Evolutionary conservation across 2,329 filamentous ascomycete genomes (phyloP).

Genomic region (Exophiala alcalophila): DNA sequence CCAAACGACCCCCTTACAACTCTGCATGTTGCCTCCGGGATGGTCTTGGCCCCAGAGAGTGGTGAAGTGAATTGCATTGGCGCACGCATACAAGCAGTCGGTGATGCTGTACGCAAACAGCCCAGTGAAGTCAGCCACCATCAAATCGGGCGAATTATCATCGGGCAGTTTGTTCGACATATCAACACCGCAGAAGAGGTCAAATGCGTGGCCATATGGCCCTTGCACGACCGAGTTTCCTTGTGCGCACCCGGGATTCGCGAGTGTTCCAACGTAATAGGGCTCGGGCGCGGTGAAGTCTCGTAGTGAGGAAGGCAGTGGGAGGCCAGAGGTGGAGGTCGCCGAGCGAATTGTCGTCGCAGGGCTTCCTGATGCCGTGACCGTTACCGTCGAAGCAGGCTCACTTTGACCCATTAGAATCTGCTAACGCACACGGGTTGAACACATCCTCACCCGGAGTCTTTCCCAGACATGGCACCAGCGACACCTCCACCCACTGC

Average conservation of each 20-base stretch:
- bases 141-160: slow-evolving; percentile 8
- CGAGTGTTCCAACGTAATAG: slow-evolving; percentile 13
- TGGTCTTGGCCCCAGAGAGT: slow-evolving; percentile 2
- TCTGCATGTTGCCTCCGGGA: slow-evolving; percentile 4
- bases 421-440: no score
- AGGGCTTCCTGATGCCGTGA: slow-evolving; percentile 6
- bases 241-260: slow-evolving; percentile 15
- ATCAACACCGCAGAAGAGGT: slow-evolving; percentile 19
- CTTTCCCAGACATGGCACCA: slow-evolving; percentile 17
- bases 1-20: slow-evolving; percentile 22
- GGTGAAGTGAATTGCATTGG: slow-evolving; percentile 12
- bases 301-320: slow-evolving; percentile 16
- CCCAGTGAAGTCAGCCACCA: slow-evolving; percentile 15
- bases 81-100: slow-evolving; percentile 23
- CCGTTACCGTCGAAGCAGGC: slow-evolving; percentile 8
- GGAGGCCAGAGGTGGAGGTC: slow-evolving; percentile 8
- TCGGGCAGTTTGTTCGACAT: slow-evolving; percentile 10
- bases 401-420: no score
- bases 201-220: slow-evolving; percentile 10
- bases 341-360: neutral
- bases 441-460: slow-evolving; percentile 5
- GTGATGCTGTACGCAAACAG: slow-evolving; percentile 21
- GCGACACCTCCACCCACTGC: slow-evolving; percentile 23
- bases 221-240: slow-evolving; percentile 6
- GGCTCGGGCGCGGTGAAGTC: slow-evolving; percentile 16